Evolutionary conservation across 2,329 filamentous ascomycete genomes (phyloP).

Genomic region (Remersonia thermophila): DNA sequence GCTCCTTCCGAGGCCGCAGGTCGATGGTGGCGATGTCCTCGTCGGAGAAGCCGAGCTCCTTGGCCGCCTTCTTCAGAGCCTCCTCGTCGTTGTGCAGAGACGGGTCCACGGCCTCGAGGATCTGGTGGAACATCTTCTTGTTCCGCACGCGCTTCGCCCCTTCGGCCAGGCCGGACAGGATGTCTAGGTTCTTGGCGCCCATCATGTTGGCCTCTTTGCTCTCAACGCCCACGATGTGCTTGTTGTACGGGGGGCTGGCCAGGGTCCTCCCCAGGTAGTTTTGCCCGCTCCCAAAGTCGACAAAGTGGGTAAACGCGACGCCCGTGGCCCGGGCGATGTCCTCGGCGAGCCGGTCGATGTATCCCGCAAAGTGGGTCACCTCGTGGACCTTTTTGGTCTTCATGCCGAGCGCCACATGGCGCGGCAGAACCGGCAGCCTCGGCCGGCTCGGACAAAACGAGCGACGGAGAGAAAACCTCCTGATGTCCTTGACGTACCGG

Average conservation of each 20-base stretch:
- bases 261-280: constrained; percentile 88
- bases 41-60: constrained; percentile 18
- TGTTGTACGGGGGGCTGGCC: constrained; percentile 74
- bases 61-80: constrained; percentile 24
- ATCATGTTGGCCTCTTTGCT: constrained; percentile 75
- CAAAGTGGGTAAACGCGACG: constrained; percentile 63
- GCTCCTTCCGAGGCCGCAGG: constrained; percentile 37
- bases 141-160: constrained; percentile 65
- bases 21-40: constrained; percentile 27
- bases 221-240: constrained; percentile 82
- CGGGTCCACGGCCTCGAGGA: constrained; percentile 31
- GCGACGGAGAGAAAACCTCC: constrained; percentile 55
- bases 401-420: constrained; percentile 77
- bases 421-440: constrained; percentile 47
- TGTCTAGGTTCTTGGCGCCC: constrained; percentile 72
- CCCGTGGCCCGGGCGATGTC: constrained; percentile 47
- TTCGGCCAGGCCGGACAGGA: constrained; percentile 64
- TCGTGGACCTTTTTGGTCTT: constrained; percentile 93
- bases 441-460: constrained; percentile 37
- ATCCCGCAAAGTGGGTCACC: constrained; percentile 80
- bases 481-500: constrained; percentile 59
- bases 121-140: constrained; percentile 61
- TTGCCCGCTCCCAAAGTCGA: constrained; percentile 93
- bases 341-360: constrained; percentile 51
- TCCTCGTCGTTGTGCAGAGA: constrained; percentile 31